Evolutionary conservation across 257 asterid species (phyloP).

Genomic region (Ajuga chamaepitys): DNA sequence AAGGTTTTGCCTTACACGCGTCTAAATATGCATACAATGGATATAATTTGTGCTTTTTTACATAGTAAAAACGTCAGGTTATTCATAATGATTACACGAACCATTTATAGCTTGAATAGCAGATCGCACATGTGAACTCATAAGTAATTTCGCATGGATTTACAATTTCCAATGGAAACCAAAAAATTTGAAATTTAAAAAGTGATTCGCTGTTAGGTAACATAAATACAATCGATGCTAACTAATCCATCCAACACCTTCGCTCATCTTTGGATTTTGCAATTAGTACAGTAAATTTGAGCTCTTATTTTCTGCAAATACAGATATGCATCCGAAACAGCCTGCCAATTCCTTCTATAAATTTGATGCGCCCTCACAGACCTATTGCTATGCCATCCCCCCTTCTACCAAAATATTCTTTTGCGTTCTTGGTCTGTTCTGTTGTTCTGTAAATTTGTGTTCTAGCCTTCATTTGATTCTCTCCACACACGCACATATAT

Average conservation of each 20-base stretch:
- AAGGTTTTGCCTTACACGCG: background rate
- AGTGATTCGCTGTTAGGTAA: constrained; percentile 24
- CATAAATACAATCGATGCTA: constrained; percentile 21
- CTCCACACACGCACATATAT: background rate
- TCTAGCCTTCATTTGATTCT: background rate
- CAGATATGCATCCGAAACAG: constrained; percentile 20
- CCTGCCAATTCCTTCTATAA: constrained; percentile 23
- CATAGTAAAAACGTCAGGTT: background rate
- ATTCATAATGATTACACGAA: constrained; percentile 1
- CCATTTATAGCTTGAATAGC: constrained; percentile 9
- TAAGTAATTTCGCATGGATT: constrained; percentile 11
- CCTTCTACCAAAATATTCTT: background rate
- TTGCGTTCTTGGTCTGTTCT: background rate
- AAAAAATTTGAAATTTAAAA: background rate
- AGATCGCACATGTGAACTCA: background rate
- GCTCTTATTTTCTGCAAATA: constrained; percentile 14
- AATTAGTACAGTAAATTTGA: constrained; percentile 10
- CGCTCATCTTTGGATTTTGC: constrained; percentile 17
- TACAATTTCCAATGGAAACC: constrained; percentile 8
- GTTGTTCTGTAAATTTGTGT: background rate
- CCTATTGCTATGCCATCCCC: constrained; percentile 17
- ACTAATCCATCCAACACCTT: constrained; percentile 14
- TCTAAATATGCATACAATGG: background rate
- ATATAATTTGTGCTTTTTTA: background rate
- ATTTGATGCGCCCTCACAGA: constrained; percentile 4